Evolutionary conservation across 108 stramenopile genomes (phyloP), one percentile per base, ranked within the genome.

Genomic region (Seminavis robusta): DNA sequence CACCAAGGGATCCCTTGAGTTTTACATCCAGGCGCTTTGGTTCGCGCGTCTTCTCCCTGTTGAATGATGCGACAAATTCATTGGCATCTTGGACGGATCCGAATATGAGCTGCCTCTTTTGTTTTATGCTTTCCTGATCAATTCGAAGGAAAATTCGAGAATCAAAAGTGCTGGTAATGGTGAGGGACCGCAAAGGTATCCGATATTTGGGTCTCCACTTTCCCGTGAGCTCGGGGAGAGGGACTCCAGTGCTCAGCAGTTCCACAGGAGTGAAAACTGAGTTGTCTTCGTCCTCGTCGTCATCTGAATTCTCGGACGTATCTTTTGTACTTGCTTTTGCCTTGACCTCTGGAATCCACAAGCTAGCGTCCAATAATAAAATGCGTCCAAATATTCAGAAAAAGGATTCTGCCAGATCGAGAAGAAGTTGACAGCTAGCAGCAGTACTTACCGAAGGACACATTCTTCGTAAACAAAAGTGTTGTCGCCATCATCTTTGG

Each of bases 161-260:
- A 4, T 56, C 58, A 19, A 73, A 60, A 25, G 67, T 63, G 7
- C 61, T 59, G 32, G 56, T 56, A 23, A 82, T 66, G 33, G 50
- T 33, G 5, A 84, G 55, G 32, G 42, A 45, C 19, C 37, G 21
- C 25, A 85, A 36, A 4, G 84, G 80, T 1, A 90, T 15, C 20
- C 69, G 59, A 52, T 79, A 84, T 45, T 65, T 81, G 2, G 79
- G 74, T 37, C 61, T 71, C 83, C 81, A 89, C 19, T 80, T 80
- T 5, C 60, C 56, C 13, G 36, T 11, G 9, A 13, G 13, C 13
- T 13, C 36, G 36, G 13, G 39, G 52, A 20, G 49, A 17, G 24
- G 29, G 21, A 33, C 1, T 50, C 21, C 44, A 8, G 47, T 13
- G 34, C 32, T 42, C 25, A 25, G 17, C 25, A 8, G 11, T 26